A percentile compares a stretch with the other conserved stretches of the same genome.
phyloP scores from a whole-genome alignment of 352 stramenopile genomes.

The Pythium folliculosum region DNA sequence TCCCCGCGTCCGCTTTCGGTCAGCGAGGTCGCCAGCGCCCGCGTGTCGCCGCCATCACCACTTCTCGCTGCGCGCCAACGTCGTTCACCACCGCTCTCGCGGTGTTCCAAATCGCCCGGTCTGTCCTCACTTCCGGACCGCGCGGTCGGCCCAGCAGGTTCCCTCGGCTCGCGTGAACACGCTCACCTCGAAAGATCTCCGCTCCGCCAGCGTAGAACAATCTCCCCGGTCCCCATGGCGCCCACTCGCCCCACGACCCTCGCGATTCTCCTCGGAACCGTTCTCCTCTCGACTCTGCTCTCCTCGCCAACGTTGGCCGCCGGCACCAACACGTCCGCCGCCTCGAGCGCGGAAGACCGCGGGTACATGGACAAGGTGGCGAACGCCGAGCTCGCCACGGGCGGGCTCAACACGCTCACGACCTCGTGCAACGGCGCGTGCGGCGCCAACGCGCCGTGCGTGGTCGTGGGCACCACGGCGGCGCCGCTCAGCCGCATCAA shows the following conservation, averaged over 20 bases:
- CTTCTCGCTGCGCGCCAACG: background rate
- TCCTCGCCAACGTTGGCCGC: background rate
- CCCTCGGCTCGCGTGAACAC: conserved; percentile 3
- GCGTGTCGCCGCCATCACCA: background rate
- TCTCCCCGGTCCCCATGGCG: no score
- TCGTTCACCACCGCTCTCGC: no score
- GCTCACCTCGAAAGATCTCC: background rate
- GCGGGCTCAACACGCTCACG: conserved; percentile 64
- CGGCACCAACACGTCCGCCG: background rate
- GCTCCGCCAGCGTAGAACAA: background rate
- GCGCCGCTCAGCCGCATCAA: conserved; percentile 62
- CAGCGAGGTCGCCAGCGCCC: no score
- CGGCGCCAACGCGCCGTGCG: conserved; percentile 56
- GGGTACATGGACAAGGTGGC: conserved; percentile 25
- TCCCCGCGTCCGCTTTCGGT: background rate
- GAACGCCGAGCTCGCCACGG: conserved; percentile 16
- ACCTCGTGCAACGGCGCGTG: conserved; percentile 78
- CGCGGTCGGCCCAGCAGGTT: background rate
- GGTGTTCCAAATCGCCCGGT: background rate
- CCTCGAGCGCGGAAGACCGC: conserved; percentile 10
- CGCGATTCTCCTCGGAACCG: background rate
- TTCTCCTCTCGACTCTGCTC: conserved; percentile 4
- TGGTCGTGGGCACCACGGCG: conserved; percentile 52
- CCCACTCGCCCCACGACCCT: background rate
- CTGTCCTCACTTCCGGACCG: background rate